A percentile compares a stretch with the other conserved stretches of the same genome.
These are phyloP conservation scores for Epicoccum nigrum DNA, from an alignment of 2,329 filamentous ascomycete species.

Conservation along the genomic window DNA sequence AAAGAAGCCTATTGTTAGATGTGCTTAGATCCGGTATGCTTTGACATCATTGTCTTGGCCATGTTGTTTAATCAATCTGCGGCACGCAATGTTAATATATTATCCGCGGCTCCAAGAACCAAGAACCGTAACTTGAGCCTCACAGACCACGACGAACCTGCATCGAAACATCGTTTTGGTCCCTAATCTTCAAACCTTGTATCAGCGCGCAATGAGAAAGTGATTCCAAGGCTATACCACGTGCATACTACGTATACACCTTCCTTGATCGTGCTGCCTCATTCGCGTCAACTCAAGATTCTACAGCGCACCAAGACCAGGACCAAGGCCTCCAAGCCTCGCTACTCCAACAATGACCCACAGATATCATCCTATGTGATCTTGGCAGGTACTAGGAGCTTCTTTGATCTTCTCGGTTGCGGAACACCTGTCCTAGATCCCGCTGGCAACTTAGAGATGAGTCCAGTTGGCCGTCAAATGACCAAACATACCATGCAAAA, in stretches of 20 bases:
- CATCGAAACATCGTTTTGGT: neutral
- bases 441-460: neutral
- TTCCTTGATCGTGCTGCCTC: no score
- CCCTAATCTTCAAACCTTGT: neutral
- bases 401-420: conserved; percentile 2
- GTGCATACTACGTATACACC: no score
- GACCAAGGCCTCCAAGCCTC: conserved; percentile 12
- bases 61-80: conserved; percentile 5
- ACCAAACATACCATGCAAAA: neutral
- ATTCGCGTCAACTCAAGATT: no score
- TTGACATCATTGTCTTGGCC: neutral
- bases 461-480: neutral
- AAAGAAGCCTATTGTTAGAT: no score
- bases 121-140: conserved; percentile 10
- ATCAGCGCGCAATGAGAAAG: no score
- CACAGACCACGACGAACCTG: neutral
- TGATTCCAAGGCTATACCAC: no score
- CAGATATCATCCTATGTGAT: neutral
- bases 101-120: conserved; percentile 4
- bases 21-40: neutral
- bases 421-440: conserved; percentile 8
- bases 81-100: conserved; percentile 9
- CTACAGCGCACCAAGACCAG: conserved; percentile 2
- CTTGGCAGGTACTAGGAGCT: conserved; percentile 8
- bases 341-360: neutral